A percentile compares a stretch with the other conserved stretches of the same genome.
phyloP scores from a whole-genome alignment of 768 basidiomycete genomes.

The Kwoniella botswanensis region DNA sequence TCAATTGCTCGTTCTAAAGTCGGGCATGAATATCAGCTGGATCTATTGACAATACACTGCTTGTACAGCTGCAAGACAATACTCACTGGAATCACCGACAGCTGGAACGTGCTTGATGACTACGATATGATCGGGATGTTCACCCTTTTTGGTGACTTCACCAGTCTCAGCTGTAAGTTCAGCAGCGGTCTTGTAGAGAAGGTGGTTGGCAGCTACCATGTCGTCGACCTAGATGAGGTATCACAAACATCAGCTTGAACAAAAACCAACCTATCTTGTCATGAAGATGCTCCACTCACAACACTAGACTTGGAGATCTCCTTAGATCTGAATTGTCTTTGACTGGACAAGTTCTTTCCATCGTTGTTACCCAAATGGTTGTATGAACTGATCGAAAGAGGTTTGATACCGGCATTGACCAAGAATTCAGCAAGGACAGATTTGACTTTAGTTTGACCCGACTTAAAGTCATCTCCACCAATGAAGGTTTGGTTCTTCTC shows the following conservation, averaged over 20 bases:
- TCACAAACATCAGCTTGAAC: slow-evolving; percentile 16
- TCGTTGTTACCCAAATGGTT: slow-evolving; percentile 99
- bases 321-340: slow-evolving; percentile 95
- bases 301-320: slow-evolving; percentile 97
- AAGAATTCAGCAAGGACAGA: slow-evolving; percentile 96
- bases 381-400: slow-evolving; percentile 94
- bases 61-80: neutral
- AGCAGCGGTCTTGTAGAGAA: slow-evolving; percentile 78
- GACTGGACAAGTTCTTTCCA: slow-evolving; percentile 86
- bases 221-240: slow-evolving; percentile 66
- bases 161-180: slow-evolving; percentile 63
- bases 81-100: slow-evolving; percentile 81
- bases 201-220: slow-evolving; percentile 89
- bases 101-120: slow-evolving; percentile 97
- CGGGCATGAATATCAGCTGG: slow-evolving; percentile 1
- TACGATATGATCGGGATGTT: slow-evolving; percentile 96
- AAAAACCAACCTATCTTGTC: too few species aligned
- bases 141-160: slow-evolving; percentile 68
- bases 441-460: slow-evolving; percentile 90
- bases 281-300: slow-evolving; percentile 60
- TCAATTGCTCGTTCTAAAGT: slow-evolving; percentile 73
- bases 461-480: slow-evolving; percentile 97
- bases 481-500: slow-evolving; percentile 90
- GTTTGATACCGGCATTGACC: slow-evolving; percentile 98
- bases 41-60: neutral